Base-by-base conservation (phyloP, 2,329 filamentous ascomycete species). In the Cladosporium cucumerinum region DNA sequence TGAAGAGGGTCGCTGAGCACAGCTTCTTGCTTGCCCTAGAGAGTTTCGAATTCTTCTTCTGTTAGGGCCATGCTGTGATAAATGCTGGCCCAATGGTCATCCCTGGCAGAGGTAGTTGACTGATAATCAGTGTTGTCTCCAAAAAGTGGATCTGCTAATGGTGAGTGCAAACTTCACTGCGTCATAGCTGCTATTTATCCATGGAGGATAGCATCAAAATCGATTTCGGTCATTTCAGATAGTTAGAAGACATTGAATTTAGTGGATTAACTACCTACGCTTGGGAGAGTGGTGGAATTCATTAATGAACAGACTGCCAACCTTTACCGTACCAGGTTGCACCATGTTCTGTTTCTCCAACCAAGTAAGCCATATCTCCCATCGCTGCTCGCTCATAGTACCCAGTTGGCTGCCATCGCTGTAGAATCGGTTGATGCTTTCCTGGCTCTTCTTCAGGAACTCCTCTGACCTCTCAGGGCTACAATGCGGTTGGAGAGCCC, bases 351-450 rank as follows among this genome's bases (percentile, higher is more conserved):
- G 34, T 28, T 63, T 54, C 21, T 55, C 46, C 30, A 71, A 43
- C 70, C 70, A 71, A 3, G 62, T 61, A 14, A 68, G 32, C 68
- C 67, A 71, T 0, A 36, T 57, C 46, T 54, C 60, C 69, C 69
- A 70, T 52, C 63, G 67, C 43, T 62, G n/a, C n/a, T 39, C 51
- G 26, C 65, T 60, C 69, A 71, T 69, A 6, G 54, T 39, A 2
- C 69, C 69, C 7, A 69, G 61, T 30, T 66, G 18, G 60, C 39
- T 54, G 21, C 67, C 72, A 43, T 71, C 72, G 7, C 62, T 65
- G 54, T 75, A 75, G 65, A 67, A 74, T 11, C 67, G 57, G 60
- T 75, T 75, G 67, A 75, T 72, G 28, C 65, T 65, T 54, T 65
- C 48, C 64, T 75, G 74, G 59, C 73, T 75, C 57, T 64, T 66